Percentiles rank a stretch among this genome's conserved stretches.
Conservation (phyloP, 768 basidiomycete genomes). For the Kwoniella heveanensis region DNA sequence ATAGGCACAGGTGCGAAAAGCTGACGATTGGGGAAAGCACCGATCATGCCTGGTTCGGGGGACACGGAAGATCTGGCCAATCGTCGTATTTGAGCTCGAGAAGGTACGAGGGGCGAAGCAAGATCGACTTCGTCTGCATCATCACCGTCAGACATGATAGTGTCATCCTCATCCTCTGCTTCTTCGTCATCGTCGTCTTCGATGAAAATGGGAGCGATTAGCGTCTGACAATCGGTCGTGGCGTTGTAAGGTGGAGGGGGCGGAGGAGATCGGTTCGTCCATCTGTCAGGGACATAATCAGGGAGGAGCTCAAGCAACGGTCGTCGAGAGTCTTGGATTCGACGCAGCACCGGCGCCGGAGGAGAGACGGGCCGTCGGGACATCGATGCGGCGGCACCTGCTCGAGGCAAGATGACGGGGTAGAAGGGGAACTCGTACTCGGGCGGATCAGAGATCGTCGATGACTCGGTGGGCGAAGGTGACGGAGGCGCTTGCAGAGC, state of each 20-base stretch:
- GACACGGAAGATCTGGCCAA: not conserved
- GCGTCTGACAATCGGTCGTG: slow-evolving; percentile 35
- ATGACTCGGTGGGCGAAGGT: slow-evolving; percentile 15
- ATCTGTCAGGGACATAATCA: slow-evolving; percentile 17
- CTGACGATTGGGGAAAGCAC: slow-evolving; percentile 27
- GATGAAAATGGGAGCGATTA: slow-evolving; percentile 37
- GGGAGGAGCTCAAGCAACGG: slow-evolving; percentile 5
- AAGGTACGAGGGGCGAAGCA: slow-evolving; percentile 8
- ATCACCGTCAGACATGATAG: slow-evolving; percentile 13
- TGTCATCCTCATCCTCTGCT: slow-evolving; percentile 14
- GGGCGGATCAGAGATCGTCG: slow-evolving; percentile 23
- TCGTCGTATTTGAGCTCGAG: slow-evolving; percentile 6
- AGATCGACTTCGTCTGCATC: slow-evolving; percentile 4
- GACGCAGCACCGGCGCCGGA: not conserved
- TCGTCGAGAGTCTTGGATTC: not conserved
- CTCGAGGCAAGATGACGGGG: slow-evolving; percentile 17
- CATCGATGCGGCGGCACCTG: not conserved
- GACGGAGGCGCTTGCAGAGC: not conserved
- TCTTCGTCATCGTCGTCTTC: slow-evolving; percentile 28
- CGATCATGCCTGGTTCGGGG: slow-evolving; percentile 23
- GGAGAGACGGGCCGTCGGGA: not conserved
- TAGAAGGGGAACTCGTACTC: slow-evolving; percentile 31
- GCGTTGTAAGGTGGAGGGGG: slow-evolving; percentile 50
- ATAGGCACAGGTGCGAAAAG: slow-evolving; percentile 11
- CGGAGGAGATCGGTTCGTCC: slow-evolving; percentile 35